Percentiles rank a stretch among this genome's conserved stretches.
These are phyloP conservation scores for Pleomassaria siparia DNA, from an alignment of 2,329 filamentous ascomycete genomes.

Conservation along the genomic window DNA sequence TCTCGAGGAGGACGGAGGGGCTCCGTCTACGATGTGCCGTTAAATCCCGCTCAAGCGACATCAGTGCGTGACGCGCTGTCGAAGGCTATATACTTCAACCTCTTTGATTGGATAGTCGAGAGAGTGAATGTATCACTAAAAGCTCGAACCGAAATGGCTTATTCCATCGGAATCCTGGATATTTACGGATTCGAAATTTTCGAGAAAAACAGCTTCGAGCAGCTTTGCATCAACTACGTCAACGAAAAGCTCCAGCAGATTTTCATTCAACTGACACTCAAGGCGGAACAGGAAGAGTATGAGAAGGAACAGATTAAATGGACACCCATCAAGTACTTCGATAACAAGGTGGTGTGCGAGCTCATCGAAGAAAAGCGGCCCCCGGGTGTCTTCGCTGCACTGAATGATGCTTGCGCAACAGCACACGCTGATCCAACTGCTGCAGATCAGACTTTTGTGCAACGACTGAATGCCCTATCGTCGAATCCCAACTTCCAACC, in stretches of 20 bases:
- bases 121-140: constrained; percentile 87
- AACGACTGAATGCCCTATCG: constrained; percentile 84
- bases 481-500: constrained; percentile 86
- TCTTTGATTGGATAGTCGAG: constrained; percentile 98
- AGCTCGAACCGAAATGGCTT: constrained; percentile 71
- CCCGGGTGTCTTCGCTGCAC: constrained; percentile 87
- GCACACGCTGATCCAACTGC: constrained; percentile 93
- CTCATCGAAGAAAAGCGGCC: constrained; percentile 91
- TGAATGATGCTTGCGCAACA: constrained; percentile 98
- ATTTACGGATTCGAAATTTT: constrained; percentile 99
- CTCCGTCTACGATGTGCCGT: constrained; percentile 71
- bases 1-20: constrained; percentile 66
- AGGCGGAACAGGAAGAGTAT: constrained; percentile 97
- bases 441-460: constrained; percentile 94
- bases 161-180: constrained; percentile 94
- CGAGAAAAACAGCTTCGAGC: constrained; percentile 96
- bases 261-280: constrained; percentile 95
- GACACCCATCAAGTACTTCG: constrained; percentile 99
- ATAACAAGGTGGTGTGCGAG: constrained; percentile 98
- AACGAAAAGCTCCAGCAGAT: constrained; percentile 99
- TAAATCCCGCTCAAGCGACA: constrained; percentile 83
- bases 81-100: constrained; percentile 95
- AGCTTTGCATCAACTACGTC: constrained; percentile 99
- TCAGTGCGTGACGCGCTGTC: constrained; percentile 88
- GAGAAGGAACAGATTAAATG: constrained; percentile 94